phyloP scores from a whole-genome alignment of 2,329 filamentous ascomycete genomes.

The Fusarium sp. region DNA sequence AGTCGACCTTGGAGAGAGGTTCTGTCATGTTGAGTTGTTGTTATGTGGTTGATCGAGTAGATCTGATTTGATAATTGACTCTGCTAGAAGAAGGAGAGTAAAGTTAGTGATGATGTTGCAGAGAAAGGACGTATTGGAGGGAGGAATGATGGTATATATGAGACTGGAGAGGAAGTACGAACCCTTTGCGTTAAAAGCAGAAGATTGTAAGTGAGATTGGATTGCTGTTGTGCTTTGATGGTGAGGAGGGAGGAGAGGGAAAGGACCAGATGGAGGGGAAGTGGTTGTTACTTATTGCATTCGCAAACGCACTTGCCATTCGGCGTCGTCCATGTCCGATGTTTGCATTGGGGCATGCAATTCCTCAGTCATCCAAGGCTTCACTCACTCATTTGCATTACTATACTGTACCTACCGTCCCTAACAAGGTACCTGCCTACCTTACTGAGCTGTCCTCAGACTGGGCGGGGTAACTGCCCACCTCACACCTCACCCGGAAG shows the following conservation, averaged over 20 bases:
- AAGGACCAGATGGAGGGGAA: slow-evolving; percentile 41
- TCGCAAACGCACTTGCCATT: slow-evolving; percentile 24
- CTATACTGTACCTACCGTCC: slow-evolving; percentile 33
- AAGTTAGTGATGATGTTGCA: slow-evolving; percentile 17
- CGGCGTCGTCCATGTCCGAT: slow-evolving; percentile 28
- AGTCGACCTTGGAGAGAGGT: slow-evolving; percentile 88
- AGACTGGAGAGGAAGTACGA: neutral
- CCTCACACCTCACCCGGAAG: slow-evolving; percentile 21
- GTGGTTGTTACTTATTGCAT: slow-evolving; percentile 50
- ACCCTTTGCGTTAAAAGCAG: slow-evolving; percentile 40
- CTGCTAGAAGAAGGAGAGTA: slow-evolving; percentile 14
- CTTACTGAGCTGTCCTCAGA: slow-evolving; percentile 52
- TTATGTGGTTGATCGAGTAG: slow-evolving; percentile 36
- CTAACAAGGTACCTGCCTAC: neutral
- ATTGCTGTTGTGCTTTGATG: slow-evolving; percentile 34
- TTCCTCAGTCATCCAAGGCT: slow-evolving; percentile 32
- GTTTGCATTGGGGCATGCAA: slow-evolving; percentile 12
- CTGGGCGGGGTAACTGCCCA: slow-evolving; percentile 55
- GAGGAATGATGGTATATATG: neutral
- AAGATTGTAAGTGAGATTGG: slow-evolving; percentile 35
- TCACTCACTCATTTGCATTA: neutral
- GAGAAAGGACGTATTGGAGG: neutral
- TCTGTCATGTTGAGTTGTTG: slow-evolving; percentile 48
- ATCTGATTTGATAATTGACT: slow-evolving; percentile 27
- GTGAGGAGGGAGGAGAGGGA: slow-evolving; percentile 41